Evolutionary conservation across 2,329 filamentous ascomycete species (phyloP), one percentile per base, ranked within the genome.

Genomic region (Penicillium frequentans): DNA sequence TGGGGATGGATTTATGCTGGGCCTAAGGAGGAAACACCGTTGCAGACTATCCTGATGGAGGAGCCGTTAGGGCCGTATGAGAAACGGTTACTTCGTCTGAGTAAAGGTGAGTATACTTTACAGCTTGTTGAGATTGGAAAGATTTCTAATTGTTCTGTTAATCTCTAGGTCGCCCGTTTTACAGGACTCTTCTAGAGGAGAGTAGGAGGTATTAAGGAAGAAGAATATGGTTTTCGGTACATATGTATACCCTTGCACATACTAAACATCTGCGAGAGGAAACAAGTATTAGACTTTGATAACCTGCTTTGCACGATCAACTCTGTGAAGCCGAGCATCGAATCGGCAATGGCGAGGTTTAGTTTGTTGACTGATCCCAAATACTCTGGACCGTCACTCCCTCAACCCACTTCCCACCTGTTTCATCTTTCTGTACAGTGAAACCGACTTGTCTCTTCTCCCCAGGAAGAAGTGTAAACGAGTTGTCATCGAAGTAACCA

Each of bases 401-500:
- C 5, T 74, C 60, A 14, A 73, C 67, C 81, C 82, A 84, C 11
- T 65, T 66, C 1, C 77, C 78, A 6, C 64, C 61, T 1, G 73
- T 78, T n/a, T 64, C 72, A 70, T 79, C 80, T 35, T 71, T 78
- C 59, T 81, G 75, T 1, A 82, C 70, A 14, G 65, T 76, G 58
- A 81, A 84, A 0, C 69, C 69, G 6, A 85, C 64, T 49, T 75
- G 70, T 62, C 74, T 79, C 48, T 70, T 73, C 66, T 81, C 72
- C 0, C 79, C 81, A 23, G 74, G 73, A 43, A 72, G 60, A 33
- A 86, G 64, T 66, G 80, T 77, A 58, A 86, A 85, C 0, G 76
- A 77, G 64, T 86, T 85, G 1, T 77, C 72, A 7, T 83, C 78
- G 57, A 85, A 86, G 33, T 77, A 76, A 0, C 82, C 73, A 10